These are phyloP conservation scores for Sporisorium iseilematis-ciliati DNA, from an alignment of 1,284 basidiomycete genomes.

Conservation along the genomic window DNA sequence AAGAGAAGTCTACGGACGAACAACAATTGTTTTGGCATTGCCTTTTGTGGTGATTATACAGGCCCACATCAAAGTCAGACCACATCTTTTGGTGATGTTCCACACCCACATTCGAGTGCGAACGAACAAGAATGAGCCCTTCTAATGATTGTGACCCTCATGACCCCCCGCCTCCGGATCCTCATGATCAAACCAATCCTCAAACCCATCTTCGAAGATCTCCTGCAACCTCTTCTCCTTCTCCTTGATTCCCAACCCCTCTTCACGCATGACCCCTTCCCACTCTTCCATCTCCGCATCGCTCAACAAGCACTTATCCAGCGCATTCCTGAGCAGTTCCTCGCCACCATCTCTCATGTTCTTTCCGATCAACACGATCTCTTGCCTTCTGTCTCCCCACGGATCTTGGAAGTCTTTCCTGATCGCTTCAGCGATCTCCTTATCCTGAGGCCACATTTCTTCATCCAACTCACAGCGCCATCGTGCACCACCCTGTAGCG, in stretches of 20 bases:
- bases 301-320: slow-evolving; percentile 70
- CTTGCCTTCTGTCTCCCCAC: slow-evolving; percentile 72
- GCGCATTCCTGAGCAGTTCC: slow-evolving; percentile 65
- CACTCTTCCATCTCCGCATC: slow-evolving; percentile 71
- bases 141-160: slow-evolving; percentile 50
- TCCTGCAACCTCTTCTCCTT: slow-evolving; percentile 67
- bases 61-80: background rate
- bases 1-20: too few species aligned
- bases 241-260: slow-evolving; percentile 14
- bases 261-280: slow-evolving; percentile 70
- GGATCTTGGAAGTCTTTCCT: slow-evolving; percentile 71
- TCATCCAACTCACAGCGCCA: slow-evolving; percentile 71
- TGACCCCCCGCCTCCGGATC: slow-evolving; percentile 61
- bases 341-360: slow-evolving; percentile 65
- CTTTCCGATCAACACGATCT: slow-evolving; percentile 71
- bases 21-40: too few species aligned
- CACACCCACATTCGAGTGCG: too few species aligned
- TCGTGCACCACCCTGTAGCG: slow-evolving; percentile 70
- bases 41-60: background rate
- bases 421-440: slow-evolving; percentile 70
- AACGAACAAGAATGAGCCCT: too few species aligned
- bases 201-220: slow-evolving; percentile 70
- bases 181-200: slow-evolving; percentile 69
- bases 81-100: too few species aligned
- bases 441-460: slow-evolving; percentile 70